These are phyloP conservation scores for Paecilomyces dactylethromorphus DNA, from an alignment of 2,329 filamentous ascomycete species.

Conservation along the genomic window DNA sequence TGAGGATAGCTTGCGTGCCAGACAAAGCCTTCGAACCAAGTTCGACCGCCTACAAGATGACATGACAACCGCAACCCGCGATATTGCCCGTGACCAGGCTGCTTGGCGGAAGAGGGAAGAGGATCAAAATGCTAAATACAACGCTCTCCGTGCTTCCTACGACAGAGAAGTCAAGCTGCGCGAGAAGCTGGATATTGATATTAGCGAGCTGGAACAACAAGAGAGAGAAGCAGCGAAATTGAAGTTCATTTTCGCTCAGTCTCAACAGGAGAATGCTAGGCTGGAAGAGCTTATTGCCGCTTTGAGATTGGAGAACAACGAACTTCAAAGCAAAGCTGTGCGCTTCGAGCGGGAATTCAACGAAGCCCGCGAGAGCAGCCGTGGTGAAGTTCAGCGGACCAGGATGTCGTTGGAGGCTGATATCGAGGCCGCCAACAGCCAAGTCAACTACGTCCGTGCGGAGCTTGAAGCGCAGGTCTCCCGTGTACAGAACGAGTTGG, in stretches of 20 bases:
- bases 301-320: slow-evolving; percentile 53
- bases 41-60: slow-evolving; percentile 82
- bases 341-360: slow-evolving; percentile 75
- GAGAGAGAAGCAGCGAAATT: slow-evolving; percentile 73
- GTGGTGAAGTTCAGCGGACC: slow-evolving; percentile 73
- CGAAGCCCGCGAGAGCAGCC: slow-evolving; percentile 72
- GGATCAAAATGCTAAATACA: slow-evolving; percentile 48
- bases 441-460: slow-evolving; percentile 75
- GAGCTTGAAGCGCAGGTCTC: slow-evolving; percentile 75
- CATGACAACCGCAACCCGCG: slow-evolving; percentile 69
- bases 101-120: slow-evolving; percentile 64
- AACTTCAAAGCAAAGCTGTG: slow-evolving; percentile 62
- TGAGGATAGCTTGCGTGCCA: slow-evolving; percentile 76
- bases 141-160: slow-evolving; percentile 49
- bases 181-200: slow-evolving; percentile 54
- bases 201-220: slow-evolving; percentile 57
- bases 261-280: slow-evolving; percentile 54
- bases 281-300: slow-evolving; percentile 52
- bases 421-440: slow-evolving; percentile 74
- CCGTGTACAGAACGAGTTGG: slow-evolving; percentile 66
- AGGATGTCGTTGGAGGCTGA: slow-evolving; percentile 73
- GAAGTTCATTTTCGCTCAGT: slow-evolving; percentile 68
- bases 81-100: slow-evolving; percentile 77
- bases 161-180: slow-evolving; percentile 64
- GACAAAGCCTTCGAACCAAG: slow-evolving; percentile 77